Conservation (phyloP, 2,329 filamentous ascomycete species). For the Pestalotiopsis sp. region DNA sequence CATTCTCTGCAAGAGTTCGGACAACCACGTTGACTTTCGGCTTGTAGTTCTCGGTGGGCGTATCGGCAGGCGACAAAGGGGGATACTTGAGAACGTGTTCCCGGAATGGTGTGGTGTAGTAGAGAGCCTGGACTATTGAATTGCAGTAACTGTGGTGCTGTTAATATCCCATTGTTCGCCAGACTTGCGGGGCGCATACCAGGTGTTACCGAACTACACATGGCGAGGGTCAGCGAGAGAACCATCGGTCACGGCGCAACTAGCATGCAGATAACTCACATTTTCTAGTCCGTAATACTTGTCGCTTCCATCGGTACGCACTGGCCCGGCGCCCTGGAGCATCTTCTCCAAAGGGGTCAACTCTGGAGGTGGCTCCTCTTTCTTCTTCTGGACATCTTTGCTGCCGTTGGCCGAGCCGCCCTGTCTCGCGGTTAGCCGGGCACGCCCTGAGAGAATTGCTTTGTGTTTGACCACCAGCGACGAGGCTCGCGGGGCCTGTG, state of each 20-base stretch:
- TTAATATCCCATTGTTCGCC: conserved; percentile 21
- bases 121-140: conserved; percentile 95
- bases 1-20: conserved; percentile 54
- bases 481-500: neutral
- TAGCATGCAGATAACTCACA: conserved; percentile 57
- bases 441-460: neutral
- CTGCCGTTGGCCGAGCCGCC: conserved; percentile 41
- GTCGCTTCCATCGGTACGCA: conserved; percentile 87
- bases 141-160: conserved; percentile 80
- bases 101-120: conserved; percentile 92
- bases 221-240: conserved; percentile 35
- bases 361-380: conserved; percentile 60
- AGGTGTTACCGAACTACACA: conserved; percentile 90
- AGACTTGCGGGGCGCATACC: conserved; percentile 54
- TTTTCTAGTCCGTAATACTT: conserved; percentile 99
- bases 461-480: neutral
- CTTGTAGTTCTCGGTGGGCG: conserved; percentile 57
- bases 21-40: conserved; percentile 63
- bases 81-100: conserved; percentile 94
- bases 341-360: conserved; percentile 70
- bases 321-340: conserved; percentile 77
- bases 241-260: conserved; percentile 3
- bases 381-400: conserved; percentile 55
- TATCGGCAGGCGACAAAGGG: conserved; percentile 68
- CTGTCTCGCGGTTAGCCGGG: conserved; percentile 30